A percentile compares a stretch with the other conserved stretches of the same genome.
Conservation (phyloP, 306 rosid species). For the Sechiopsis laciniata region DNA sequence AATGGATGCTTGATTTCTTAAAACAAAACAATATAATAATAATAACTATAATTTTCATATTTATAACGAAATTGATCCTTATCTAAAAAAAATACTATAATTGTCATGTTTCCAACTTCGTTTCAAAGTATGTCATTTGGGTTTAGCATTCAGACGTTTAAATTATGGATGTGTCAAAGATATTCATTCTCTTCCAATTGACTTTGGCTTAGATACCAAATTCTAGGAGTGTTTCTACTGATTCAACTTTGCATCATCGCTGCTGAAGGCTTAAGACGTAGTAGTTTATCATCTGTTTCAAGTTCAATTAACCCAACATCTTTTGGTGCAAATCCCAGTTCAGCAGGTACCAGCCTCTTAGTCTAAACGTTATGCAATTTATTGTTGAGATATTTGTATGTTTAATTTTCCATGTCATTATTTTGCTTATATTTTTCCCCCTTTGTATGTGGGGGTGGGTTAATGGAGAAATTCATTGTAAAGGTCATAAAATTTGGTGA, state of each 20-base stretch:
- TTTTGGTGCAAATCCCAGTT: constrained; percentile 40
- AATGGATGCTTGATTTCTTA: too few relatives aligned
- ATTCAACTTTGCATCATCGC: constrained; percentile 68
- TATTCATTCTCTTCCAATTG: constrained; percentile 17
- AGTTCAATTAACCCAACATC: constrained; percentile 69
- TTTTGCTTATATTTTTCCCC: not conserved
- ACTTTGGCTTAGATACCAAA: constrained; percentile 71
- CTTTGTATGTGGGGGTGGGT: constrained; percentile 7
- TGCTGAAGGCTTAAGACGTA: constrained; percentile 73
- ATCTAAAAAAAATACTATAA: too few relatives aligned
- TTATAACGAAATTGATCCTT: too few relatives aligned
- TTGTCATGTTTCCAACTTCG: not conserved
- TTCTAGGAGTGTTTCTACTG: constrained; percentile 76
- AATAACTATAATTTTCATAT: too few relatives aligned
- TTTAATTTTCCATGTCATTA: not conserved
- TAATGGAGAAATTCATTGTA: constrained; percentile 9
- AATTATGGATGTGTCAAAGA: constrained; percentile 19
- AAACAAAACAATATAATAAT: too few relatives aligned
- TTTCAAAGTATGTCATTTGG: constrained; percentile 1
- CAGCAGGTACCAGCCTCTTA: constrained; percentile 47
- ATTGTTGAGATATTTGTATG: not conserved
- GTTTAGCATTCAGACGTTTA: constrained; percentile 8
- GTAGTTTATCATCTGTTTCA: constrained; percentile 69
- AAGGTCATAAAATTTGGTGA: not conserved
- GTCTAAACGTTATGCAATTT: not conserved